Conservation (phyloP, 805 yeast species). For the Kluyveromyces nonfermentans region DNA sequence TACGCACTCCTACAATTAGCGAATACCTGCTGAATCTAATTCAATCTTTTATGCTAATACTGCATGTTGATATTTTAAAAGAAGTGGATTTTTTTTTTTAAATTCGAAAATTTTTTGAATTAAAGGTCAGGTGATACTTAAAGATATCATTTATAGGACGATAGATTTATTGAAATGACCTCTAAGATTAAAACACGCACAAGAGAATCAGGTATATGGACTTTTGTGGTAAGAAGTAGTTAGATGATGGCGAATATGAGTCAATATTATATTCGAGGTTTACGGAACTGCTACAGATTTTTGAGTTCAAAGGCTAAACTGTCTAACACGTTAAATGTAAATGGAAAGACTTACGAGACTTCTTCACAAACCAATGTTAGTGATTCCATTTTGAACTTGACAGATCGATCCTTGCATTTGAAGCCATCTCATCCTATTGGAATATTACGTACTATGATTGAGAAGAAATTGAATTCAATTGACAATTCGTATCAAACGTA, state of each 20-base stretch:
- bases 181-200: no score
- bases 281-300: background rate
- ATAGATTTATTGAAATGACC: no score
- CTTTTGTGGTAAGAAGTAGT: background rate
- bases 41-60: background rate
- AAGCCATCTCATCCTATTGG: slow-evolving; percentile 82
- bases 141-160: no score
- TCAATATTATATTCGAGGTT: background rate
- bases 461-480: slow-evolving; percentile 49
- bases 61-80: background rate
- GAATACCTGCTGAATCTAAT: no score
- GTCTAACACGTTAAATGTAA: slow-evolving; percentile 30
- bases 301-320: background rate
- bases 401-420: slow-evolving; percentile 66
- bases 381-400: slow-evolving; percentile 54
- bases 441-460: slow-evolving; percentile 66
- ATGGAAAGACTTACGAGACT: slow-evolving; percentile 43
- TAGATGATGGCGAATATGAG: background rate
- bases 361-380: slow-evolving; percentile 77
- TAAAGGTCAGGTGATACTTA: background rate
- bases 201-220: no score
- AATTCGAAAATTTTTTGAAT: background rate
- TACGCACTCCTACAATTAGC: background rate
- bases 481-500: slow-evolving; percentile 59
- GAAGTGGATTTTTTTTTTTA: background rate